Evolutionary conservation across 257 asterid species (phyloP).

Genomic region (Solanum appendiculatum): DNA sequence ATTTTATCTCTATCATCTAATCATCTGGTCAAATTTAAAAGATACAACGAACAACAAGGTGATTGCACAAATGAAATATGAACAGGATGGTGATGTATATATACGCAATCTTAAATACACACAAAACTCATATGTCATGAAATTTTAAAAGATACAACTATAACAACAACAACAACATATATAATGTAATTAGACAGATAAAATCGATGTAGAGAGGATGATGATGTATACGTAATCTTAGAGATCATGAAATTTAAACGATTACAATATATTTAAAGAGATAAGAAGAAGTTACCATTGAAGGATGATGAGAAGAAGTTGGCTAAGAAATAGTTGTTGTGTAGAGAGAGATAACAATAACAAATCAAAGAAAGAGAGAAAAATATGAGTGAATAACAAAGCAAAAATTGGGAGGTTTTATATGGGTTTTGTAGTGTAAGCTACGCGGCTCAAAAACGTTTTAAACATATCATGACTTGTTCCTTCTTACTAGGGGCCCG

Average conservation of each 20-base stretch:
- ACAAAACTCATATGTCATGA: too few species aligned
- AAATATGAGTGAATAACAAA: background rate
- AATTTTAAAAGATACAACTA: background rate
- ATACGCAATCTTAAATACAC: background rate
- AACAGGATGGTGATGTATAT: background rate
- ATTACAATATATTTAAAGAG: background rate
- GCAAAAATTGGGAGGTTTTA: background rate
- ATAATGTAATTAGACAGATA: too few species aligned
- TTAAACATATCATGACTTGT: background rate
- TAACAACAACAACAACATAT: background rate
- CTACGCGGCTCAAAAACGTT: background rate
- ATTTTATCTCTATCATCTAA: background rate
- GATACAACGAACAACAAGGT: background rate
- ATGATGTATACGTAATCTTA: background rate
- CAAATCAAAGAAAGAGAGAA: background rate
- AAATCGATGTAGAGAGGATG: background rate
- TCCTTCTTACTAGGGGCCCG: background rate
- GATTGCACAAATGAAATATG: background rate
- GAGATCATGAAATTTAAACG: rapidly evolving
- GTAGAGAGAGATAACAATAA: background rate
- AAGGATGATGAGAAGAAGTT: background rate
- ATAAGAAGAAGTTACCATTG: background rate
- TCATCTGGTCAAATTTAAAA: background rate
- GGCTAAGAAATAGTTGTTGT: background rate
- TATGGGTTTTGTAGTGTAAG: background rate